These are phyloP conservation scores for Ascochyta pisi DNA, from an alignment of 2,329 filamentous ascomycete genomes.

Conservation along the genomic window DNA sequence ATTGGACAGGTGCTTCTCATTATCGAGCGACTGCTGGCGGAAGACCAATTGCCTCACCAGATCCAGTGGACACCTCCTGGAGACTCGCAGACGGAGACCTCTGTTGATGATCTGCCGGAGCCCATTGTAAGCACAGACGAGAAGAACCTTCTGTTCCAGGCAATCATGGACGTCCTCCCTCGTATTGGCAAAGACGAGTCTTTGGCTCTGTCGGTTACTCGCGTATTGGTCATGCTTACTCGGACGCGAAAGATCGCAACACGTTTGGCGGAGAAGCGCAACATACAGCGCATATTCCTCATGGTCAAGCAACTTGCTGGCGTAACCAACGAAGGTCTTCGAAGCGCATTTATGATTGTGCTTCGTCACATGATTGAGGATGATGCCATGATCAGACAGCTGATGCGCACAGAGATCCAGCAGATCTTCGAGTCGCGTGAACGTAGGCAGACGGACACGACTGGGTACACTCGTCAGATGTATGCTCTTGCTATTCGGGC, in stretches of 20 bases:
- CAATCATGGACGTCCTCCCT: slow-evolving; percentile 82
- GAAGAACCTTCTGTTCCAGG: slow-evolving; percentile 74
- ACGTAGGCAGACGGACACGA: slow-evolving; percentile 67
- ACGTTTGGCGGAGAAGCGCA: slow-evolving; percentile 82
- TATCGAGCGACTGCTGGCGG: slow-evolving; percentile 86
- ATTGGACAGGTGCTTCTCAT: slow-evolving; percentile 89
- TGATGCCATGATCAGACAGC: slow-evolving; percentile 85
- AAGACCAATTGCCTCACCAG: slow-evolving; percentile 81
- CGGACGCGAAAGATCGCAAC: slow-evolving; percentile 77
- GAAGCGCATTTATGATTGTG: slow-evolving; percentile 80
- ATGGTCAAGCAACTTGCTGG: slow-evolving; percentile 94
- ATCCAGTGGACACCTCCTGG: slow-evolving; percentile 70
- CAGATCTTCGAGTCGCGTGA: slow-evolving; percentile 69
- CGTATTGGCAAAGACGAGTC: slow-evolving; percentile 86
- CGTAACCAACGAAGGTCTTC: slow-evolving; percentile 76
- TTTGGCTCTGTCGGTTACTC: slow-evolving; percentile 80
- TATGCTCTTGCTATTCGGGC: slow-evolving; percentile 81
- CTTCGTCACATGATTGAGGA: slow-evolving; percentile 94
- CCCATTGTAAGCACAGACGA: slow-evolving; percentile 69
- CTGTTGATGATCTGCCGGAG: slow-evolving; percentile 66
- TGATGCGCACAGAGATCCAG: slow-evolving; percentile 89
- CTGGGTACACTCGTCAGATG: slow-evolving; percentile 76
- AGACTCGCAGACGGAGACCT: slow-evolving; percentile 56
- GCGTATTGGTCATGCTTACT: slow-evolving; percentile 87
- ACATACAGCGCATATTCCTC: slow-evolving; percentile 87